Percentiles rank a stretch among this genome's conserved stretches.
phyloP scores from a whole-genome alignment of 1,139 yeast genomes.

The Sugiyamaella xylanicola region DNA sequence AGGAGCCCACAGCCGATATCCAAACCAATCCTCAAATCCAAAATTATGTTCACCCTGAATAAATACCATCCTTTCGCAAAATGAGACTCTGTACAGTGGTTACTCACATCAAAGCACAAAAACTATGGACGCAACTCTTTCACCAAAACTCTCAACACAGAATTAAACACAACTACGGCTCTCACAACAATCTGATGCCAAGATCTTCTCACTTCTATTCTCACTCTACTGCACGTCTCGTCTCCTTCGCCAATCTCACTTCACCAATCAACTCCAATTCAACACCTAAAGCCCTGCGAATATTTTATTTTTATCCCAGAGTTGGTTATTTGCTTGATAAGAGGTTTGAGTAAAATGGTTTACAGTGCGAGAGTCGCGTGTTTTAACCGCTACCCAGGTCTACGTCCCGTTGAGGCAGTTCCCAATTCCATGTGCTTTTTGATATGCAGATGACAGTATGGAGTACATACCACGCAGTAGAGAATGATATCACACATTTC shows the following conservation, averaged over 20 bases:
- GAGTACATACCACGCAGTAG: background rate
- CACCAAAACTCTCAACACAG: background rate
- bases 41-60: too few relatives aligned
- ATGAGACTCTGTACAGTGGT: too few relatives aligned
- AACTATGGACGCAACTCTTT: too few relatives aligned
- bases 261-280: slow-evolving; percentile 8
- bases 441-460: background rate
- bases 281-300: background rate
- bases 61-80: too few relatives aligned
- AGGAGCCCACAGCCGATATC: too few relatives aligned
- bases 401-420: background rate
- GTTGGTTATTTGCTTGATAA: background rate
- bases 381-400: slow-evolving; percentile 4
- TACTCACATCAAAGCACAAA: slow-evolving; percentile 1
- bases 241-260: slow-evolving; percentile 3
- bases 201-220: background rate
- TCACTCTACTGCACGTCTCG: too few relatives aligned
- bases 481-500: background rate
- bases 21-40: too few relatives aligned
- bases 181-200: background rate
- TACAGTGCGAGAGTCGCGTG: slow-evolving; percentile 5
- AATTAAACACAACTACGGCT: background rate
- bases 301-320: background rate
- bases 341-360: background rate
- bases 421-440: slow-evolving; percentile 1